phyloP scores from a whole-genome alignment of 2,329 filamentous ascomycete genomes.

The Pestalotiopsis sp. region DNA sequence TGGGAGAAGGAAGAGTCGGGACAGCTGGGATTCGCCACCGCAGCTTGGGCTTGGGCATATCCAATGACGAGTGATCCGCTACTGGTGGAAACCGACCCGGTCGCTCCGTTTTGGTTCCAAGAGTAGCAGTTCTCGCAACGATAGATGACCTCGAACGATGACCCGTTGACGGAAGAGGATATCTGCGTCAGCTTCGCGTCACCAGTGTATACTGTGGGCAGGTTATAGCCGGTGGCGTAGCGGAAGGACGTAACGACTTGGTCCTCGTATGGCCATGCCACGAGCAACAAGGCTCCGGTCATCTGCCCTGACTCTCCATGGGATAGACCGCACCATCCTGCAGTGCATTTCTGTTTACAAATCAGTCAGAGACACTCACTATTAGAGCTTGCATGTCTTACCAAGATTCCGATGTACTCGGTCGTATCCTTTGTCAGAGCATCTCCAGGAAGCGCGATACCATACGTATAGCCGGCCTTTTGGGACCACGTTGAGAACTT shows the following conservation, averaged over 20 bases:
- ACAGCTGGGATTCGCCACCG: slow-evolving; percentile 44
- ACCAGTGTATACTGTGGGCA: slow-evolving; percentile 63
- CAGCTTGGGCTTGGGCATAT: slow-evolving; percentile 52
- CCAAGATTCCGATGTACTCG: slow-evolving; percentile 33
- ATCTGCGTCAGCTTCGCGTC: slow-evolving; percentile 65
- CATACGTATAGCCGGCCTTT: slow-evolving; percentile 27
- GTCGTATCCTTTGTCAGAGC: slow-evolving; percentile 31
- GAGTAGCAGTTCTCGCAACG: slow-evolving; percentile 62
- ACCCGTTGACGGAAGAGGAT: slow-evolving; percentile 58
- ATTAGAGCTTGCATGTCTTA: slow-evolving; percentile 19
- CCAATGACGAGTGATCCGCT: slow-evolving; percentile 51
- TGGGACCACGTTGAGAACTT: slow-evolving; percentile 32
- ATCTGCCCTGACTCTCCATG: slow-evolving; percentile 36
- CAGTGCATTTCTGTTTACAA: slow-evolving; percentile 28
- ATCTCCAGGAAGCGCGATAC: slow-evolving; percentile 31
- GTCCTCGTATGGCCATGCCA: slow-evolving; percentile 58
- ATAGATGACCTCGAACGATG: slow-evolving; percentile 65
- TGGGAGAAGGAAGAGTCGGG: slow-evolving; percentile 48
- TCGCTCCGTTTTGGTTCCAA: slow-evolving; percentile 55
- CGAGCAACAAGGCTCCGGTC: slow-evolving; percentile 39
- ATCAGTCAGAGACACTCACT: slow-evolving; percentile 17
- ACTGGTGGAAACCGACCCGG: slow-evolving; percentile 46
- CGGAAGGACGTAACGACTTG: slow-evolving; percentile 61
- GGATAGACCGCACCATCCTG: slow-evolving; percentile 34
- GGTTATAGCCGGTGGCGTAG: slow-evolving; percentile 60